Evolutionary conservation across 176 grass and related monocot species (phyloP), one percentile per base, ranked within the genome.

Genomic region (Eragrostis curvula): DNA sequence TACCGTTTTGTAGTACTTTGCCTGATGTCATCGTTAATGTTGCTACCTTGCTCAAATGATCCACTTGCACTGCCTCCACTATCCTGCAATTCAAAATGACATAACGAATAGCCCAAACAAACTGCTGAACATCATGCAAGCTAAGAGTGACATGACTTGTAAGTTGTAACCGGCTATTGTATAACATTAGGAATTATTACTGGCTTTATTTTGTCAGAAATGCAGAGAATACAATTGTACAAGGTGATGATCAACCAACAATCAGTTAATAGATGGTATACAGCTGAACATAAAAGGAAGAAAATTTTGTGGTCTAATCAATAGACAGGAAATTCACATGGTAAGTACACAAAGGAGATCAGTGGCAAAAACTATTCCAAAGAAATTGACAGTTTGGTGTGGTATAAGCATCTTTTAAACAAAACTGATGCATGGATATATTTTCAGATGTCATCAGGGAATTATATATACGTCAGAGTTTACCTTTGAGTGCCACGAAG

Each of bases 11-110:
- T 20, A 73, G 87, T 60, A 87, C 25, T 96, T 85, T 91, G 93
- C 73, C 89, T 95, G 16, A 83, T 81, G 88, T 99, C 96, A 74
- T 98, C 96, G 40, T 90, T 89, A 69, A 86, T 86, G 79, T 88
- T 98, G 85, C 91, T 96, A 45, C 71, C 90, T 85, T 92, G 93
- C 51, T 99, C 96, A 85, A 92, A 95, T 49, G 96, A 91, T 17
- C 82, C 89, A 91, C 87, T 92, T 60, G 88, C 93, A 99, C 82
- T 88, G 39, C 84, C 75, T 91, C 93, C 93, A 58, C 87, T 87
- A 62, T 99, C 96, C 93, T 99, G 81, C 53, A 73, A 91, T 72
- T 66, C 23, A 79, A 70, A 66, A 78, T 74, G 15, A 10, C 25
- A 84, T 65, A 84, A 52, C 48, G n/a, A 40, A 50, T 45, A 44